Evolutionary conservation across 139 green algal species (phyloP).

Genomic region (Coelastrella sp.): DNA sequence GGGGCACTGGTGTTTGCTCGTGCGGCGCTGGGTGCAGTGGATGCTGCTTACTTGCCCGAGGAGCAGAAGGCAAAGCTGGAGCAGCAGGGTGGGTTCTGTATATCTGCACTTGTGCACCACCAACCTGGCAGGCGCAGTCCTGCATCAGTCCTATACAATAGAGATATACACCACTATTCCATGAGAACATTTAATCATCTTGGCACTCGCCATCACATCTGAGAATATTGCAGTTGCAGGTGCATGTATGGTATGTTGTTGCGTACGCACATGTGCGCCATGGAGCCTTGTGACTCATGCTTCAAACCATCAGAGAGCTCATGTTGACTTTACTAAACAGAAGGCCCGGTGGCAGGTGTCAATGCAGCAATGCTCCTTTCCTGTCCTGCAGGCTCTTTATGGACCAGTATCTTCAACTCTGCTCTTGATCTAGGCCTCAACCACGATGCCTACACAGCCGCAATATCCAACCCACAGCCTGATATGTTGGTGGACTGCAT

Average conservation of each 20-base stretch:
- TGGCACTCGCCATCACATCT: too few relatives aligned
- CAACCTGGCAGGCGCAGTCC: neutral
- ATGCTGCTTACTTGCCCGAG: conserved; percentile 11
- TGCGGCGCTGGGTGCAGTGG: conserved; percentile 50
- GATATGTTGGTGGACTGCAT: conserved; percentile 54
- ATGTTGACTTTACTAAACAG: neutral
- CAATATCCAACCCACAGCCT: conserved; percentile 62
- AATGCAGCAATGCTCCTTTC: neutral
- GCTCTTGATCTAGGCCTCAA: conserved; percentile 47
- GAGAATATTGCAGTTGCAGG: neutral
- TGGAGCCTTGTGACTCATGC: neutral
- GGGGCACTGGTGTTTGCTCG: conserved; percentile 60
- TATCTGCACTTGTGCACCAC: neutral
- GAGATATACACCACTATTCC: too few relatives aligned
- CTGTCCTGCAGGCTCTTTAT: conserved; percentile 44
- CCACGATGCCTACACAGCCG: conserved; percentile 62
- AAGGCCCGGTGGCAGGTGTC: neutral
- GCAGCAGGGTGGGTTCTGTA: conserved; percentile 12
- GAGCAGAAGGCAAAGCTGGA: conserved; percentile 25
- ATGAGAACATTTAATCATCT: too few relatives aligned
- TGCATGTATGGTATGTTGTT: neutral
- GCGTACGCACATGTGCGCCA: too few relatives aligned
- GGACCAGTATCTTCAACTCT: conserved; percentile 63
- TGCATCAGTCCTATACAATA: too few relatives aligned
- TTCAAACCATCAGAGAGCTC: neutral